These are phyloP conservation scores for Penicillium malachiteum DNA, from an alignment of 495 filamentous ascomycete genomes.

Conservation along the genomic window DNA sequence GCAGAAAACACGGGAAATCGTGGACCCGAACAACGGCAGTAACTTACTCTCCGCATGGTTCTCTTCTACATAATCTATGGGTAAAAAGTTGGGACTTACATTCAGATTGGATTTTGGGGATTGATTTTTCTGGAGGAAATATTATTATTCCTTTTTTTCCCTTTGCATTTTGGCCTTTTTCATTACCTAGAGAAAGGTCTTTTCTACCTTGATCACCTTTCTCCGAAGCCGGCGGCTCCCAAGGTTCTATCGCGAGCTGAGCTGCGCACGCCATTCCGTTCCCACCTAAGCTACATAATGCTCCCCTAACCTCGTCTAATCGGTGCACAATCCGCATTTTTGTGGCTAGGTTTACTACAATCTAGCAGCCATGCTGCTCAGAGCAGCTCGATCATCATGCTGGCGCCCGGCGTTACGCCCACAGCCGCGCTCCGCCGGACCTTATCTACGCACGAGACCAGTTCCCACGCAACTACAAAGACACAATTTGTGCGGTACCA, in stretches of 20 bases:
- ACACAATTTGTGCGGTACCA: conserved; percentile 23
- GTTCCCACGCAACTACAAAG: conserved; percentile 29
- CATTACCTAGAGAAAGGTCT: not conserved
- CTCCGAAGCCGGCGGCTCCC: conserved; percentile 44
- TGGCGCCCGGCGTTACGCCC: conserved; percentile 37
- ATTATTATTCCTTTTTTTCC: not conserved
- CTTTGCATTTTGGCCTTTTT: not conserved
- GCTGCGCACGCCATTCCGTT: conserved; percentile 14
- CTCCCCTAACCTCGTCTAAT: conserved; percentile 20
- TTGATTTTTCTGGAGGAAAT: too few species aligned
- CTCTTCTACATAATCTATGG: too few species aligned
- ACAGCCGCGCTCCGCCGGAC: conserved; percentile 30
- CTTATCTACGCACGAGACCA: conserved; percentile 26
- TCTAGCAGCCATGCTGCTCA: conserved; percentile 42
- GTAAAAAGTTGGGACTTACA: not conserved
- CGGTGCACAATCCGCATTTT: not conserved
- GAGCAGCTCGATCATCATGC: conserved; percentile 43
- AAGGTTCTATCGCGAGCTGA: conserved; percentile 22
- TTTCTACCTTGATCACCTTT: conserved; percentile 19
- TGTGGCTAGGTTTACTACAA: not conserved
- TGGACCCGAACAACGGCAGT: conserved; percentile 18
- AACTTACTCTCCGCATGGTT: too few species aligned
- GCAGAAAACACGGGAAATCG: conserved; percentile 26
- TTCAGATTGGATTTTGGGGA: not conserved
- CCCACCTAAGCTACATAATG: conserved; percentile 25